A percentile compares a stretch with the other conserved stretches of the same genome.
Conservation (phyloP, 192 early-diverging fungal genomes). For the Gonapodya sp. region DNA sequence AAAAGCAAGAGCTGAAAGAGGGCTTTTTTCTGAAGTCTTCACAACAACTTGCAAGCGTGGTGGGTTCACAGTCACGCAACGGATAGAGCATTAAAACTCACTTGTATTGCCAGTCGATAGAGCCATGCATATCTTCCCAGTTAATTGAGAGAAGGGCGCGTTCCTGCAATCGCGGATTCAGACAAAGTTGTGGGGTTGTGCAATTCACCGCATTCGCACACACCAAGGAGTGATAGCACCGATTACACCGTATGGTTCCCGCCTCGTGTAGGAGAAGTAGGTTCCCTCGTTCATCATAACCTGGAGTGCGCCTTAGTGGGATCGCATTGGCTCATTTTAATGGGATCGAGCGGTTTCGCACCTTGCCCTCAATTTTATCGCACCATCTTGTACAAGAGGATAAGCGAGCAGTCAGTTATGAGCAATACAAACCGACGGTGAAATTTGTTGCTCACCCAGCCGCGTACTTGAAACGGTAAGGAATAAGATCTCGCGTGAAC, state of each 20-base stretch:
- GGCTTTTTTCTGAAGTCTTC: conserved; percentile 28
- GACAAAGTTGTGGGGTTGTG: not conserved
- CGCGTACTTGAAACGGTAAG: not conserved
- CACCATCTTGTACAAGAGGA: not conserved
- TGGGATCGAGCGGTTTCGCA: no score
- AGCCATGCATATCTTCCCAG: conserved; percentile 8
- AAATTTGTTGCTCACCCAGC: not conserved
- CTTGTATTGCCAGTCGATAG: not conserved
- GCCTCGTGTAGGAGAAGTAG: not conserved
- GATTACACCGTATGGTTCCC: not conserved
- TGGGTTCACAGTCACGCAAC: no score
- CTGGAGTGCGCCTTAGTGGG: not conserved
- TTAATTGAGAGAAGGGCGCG: not conserved
- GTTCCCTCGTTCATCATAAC: conserved; percentile 5
- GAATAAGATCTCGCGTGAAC: not conserved
- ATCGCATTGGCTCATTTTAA: no score
- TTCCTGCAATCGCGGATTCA: not conserved
- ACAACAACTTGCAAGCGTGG: not conserved
- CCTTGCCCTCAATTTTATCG: conserved; percentile 10
- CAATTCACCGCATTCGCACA: not conserved
- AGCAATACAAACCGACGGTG: no score
- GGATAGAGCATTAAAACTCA: not conserved
- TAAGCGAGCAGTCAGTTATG: no score
- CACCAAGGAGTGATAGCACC: not conserved
- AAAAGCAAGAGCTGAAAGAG: conserved; percentile 25